Conservation (phyloP, 768 basidiomycete species). For the Zangia roseola region DNA sequence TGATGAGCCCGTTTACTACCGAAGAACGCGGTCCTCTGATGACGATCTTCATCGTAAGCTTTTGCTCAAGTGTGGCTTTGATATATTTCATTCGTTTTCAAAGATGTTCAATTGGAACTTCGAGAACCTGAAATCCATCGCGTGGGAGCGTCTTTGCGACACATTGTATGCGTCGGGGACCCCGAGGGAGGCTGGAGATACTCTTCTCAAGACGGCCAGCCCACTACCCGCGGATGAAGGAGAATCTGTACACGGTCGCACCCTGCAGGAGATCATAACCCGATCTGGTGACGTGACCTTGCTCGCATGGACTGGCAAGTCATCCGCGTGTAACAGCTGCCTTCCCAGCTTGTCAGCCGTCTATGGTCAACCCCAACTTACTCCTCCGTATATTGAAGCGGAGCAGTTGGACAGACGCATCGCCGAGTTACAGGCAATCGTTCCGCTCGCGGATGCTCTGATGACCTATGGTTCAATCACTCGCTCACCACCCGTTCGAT, state of each 20-base stretch:
- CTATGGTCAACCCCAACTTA: too few relatives aligned
- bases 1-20: too few relatives aligned
- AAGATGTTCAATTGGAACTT: constrained; percentile 5
- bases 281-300: background rate
- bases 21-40: too few relatives aligned
- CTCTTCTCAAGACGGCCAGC: background rate
- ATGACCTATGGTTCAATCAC: too few relatives aligned
- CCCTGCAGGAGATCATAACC: background rate
- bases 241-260: background rate
- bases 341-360: background rate
- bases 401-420: too few relatives aligned
- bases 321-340: background rate
- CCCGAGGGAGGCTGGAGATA: background rate
- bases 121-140: background rate
- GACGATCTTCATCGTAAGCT: too few relatives aligned
- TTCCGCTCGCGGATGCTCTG: too few relatives aligned
- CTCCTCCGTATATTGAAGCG: too few relatives aligned
- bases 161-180: background rate
- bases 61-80: too few relatives aligned
- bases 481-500: too few relatives aligned
- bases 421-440: too few relatives aligned
- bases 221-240: background rate
- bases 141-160: background rate
- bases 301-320: background rate
- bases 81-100: background rate